A percentile compares a stretch with the other conserved stretches of the same genome.
These are phyloP conservation scores for Tuber microsphaerosporum DNA, from an alignment of 495 filamentous ascomycete species.

Conservation along the genomic window DNA sequence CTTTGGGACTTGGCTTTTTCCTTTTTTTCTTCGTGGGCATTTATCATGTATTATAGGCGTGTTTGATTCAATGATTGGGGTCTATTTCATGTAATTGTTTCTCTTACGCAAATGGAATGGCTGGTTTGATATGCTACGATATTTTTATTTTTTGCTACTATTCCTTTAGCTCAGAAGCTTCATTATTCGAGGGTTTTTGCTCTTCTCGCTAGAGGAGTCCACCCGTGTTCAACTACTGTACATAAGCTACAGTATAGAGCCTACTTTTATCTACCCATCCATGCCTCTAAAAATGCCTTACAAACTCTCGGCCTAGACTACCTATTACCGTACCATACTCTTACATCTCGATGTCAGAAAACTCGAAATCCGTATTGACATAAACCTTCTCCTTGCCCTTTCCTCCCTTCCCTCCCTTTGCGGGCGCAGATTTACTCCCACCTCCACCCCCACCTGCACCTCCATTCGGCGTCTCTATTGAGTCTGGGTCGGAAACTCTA, in stretches of 20 bases:
- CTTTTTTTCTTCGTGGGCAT: slow-evolving; percentile 21
- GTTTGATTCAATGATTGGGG: slow-evolving; percentile 35
- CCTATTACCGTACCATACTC: neutral
- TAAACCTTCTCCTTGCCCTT: neutral
- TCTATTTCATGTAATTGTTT: slow-evolving; percentile 37
- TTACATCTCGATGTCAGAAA: slow-evolving; percentile 25
- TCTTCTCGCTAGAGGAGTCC: neutral
- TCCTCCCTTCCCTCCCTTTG: neutral
- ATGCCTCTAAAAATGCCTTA: neutral
- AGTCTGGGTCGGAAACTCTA: neutral
- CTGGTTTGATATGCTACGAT: slow-evolving; percentile 7
- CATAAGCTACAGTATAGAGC: neutral
- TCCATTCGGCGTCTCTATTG: neutral
- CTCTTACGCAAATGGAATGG: slow-evolving; percentile 30
- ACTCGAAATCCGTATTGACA: slow-evolving; percentile 29
- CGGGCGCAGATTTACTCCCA: neutral
- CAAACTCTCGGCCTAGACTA: neutral
- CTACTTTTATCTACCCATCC: neutral
- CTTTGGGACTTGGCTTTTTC: slow-evolving; percentile 37
- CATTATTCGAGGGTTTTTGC: neutral
- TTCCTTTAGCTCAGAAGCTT: neutral
- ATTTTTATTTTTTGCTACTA: neutral
- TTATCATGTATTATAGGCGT: slow-evolving; percentile 39
- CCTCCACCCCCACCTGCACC: neutral
- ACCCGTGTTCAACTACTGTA: neutral